Evolutionary conservation across 176 grass and related monocot species (phyloP).

Genomic region (Puccinellia tenuiflora): DNA sequence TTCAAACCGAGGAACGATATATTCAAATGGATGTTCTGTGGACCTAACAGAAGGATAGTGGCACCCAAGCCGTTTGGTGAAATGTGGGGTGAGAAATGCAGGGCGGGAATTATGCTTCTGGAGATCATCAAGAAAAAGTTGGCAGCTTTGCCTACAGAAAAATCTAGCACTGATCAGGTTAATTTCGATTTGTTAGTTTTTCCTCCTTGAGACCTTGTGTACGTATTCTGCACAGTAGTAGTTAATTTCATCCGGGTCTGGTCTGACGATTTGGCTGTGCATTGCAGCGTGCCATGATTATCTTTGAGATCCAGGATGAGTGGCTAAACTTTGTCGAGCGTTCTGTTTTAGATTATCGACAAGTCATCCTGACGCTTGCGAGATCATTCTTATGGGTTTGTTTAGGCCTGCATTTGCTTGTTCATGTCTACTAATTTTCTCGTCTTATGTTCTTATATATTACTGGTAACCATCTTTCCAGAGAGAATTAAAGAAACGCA

Average conservation of each 20-base stretch:
- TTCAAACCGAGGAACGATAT: background rate
- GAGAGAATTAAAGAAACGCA: conserved; percentile 28
- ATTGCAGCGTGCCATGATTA: conserved; percentile 16
- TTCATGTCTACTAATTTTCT: background rate
- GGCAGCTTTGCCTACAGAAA: conserved; percentile 20
- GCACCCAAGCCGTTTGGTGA: background rate
- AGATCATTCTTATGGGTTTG: conserved; percentile 35
- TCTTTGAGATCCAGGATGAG: conserved; percentile 12
- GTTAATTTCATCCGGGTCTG: background rate
- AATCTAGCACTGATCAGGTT: conserved; percentile 25
- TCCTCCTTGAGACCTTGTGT: background rate
- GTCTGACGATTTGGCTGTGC: background rate
- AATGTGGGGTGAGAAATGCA: background rate
- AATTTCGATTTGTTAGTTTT: background rate
- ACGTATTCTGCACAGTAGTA: background rate
- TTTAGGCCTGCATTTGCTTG: background rate
- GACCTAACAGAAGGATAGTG: conserved; percentile 14
- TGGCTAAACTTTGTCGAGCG: conserved; percentile 20
- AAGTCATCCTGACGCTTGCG: background rate
- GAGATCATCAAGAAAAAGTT: conserved; percentile 24
- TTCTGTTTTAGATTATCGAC: conserved; percentile 24
- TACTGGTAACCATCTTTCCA: background rate
- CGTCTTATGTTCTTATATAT: background rate
- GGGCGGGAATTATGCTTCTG: background rate
- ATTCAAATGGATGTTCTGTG: conserved; percentile 33